Evolutionary conservation across 306 rosid genomes (phyloP).

Genomic region (Vigna radiata): DNA sequence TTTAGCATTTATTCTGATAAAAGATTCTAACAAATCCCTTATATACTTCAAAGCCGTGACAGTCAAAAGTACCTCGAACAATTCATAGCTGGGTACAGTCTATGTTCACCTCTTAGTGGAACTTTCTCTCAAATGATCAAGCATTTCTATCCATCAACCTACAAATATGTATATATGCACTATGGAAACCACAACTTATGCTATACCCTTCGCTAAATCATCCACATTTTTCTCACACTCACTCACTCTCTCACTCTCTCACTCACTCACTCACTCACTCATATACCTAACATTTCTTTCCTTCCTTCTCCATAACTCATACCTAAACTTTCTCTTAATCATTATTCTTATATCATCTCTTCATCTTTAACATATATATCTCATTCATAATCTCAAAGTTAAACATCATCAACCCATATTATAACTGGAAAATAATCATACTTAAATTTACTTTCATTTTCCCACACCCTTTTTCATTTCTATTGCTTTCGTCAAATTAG

Average conservation of each 20-base stretch:
- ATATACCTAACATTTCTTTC: neutral
- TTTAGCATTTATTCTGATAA: constrained; percentile 50
- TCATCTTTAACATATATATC: too few species aligned
- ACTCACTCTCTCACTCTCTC: too few species aligned
- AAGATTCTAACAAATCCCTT: constrained; percentile 33
- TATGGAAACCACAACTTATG: constrained; percentile 9
- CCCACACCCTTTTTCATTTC: too few species aligned
- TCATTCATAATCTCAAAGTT: too few species aligned
- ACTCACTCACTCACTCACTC: too few species aligned
- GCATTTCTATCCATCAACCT: constrained; percentile 24
- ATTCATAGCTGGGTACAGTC: constrained; percentile 39
- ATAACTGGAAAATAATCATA: too few species aligned
- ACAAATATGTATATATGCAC: constrained; percentile 4
- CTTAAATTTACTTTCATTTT: too few species aligned
- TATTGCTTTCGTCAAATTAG: too few species aligned
- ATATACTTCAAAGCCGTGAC: constrained; percentile 21
- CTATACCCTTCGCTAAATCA: neutral
- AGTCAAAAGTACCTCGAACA: constrained; percentile 29
- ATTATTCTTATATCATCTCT: too few species aligned
- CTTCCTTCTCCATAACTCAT: too few species aligned
- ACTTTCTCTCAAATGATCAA: constrained; percentile 48
- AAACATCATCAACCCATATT: too few species aligned
- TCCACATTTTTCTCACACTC: neutral
- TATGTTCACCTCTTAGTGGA: constrained; percentile 33
- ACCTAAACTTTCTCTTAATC: too few species aligned